phyloP scores from a whole-genome alignment of 2,329 filamentous ascomycete genomes.

The Simplicillium sp. region DNA sequence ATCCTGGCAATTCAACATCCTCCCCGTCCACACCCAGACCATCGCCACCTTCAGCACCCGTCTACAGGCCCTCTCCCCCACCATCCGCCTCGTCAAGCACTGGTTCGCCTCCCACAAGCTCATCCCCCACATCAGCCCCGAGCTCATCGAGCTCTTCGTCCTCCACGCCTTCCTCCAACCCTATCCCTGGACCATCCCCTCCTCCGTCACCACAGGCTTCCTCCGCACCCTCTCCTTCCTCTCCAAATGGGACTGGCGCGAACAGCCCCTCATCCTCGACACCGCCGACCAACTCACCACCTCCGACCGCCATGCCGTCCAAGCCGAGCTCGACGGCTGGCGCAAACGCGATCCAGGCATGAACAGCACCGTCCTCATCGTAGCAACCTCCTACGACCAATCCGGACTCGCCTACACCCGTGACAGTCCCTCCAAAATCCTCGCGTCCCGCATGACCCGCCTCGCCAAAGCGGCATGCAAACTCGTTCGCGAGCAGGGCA shows the following conservation, averaged over 20 bases:
- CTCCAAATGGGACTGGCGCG: conserved; percentile 84
- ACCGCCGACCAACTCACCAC: conserved; percentile 50
- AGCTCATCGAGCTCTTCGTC: conserved; percentile 77
- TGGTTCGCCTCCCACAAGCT: conserved; percentile 87
- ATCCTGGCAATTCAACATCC: conserved; percentile 60
- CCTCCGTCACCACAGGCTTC: conserved; percentile 70
- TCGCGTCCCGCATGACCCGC: conserved; percentile 73
- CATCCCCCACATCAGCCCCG: conserved; percentile 62
- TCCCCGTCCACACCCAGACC: conserved; percentile 73
- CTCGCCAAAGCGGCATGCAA: conserved; percentile 69
- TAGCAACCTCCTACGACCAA: conserved; percentile 67
- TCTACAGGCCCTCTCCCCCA: conserved; percentile 68
- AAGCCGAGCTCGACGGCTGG: conserved; percentile 71
- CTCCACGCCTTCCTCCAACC: conserved; percentile 71
- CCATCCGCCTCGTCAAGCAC: conserved; percentile 75
- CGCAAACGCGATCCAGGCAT: conserved; percentile 80
- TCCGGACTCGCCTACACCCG: conserved; percentile 76
- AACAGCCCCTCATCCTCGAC: conserved; percentile 74
- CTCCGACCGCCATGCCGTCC: conserved; percentile 52
- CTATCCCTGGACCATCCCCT: conserved; percentile 70
- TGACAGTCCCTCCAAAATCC: conserved; percentile 63
- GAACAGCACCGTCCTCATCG: conserved; percentile 74
- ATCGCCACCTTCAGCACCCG: conserved; percentile 73
- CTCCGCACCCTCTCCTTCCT: conserved; percentile 71
- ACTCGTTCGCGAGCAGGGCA: conserved; percentile 42